These are phyloP conservation scores for Trichoderma gamsii DNA, from an alignment of 495 filamentous ascomycete genomes.

Conservation along the genomic window DNA sequence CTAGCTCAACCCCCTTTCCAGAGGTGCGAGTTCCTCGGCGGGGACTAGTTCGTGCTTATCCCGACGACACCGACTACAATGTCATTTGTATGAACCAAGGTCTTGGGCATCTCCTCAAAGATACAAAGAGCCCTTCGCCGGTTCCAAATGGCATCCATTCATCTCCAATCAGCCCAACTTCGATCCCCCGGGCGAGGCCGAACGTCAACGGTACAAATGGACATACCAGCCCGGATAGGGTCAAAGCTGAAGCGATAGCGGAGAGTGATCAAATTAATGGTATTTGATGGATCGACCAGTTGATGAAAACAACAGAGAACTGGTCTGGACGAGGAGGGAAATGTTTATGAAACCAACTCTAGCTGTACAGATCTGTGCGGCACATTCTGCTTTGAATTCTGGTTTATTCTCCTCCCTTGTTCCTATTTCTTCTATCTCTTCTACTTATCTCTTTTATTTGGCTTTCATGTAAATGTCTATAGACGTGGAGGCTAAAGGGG, in stretches of 20 bases:
- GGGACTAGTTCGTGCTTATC: conserved; percentile 36
- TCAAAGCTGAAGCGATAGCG: neutral
- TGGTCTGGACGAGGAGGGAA: neutral
- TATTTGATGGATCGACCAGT: conserved; percentile 4
- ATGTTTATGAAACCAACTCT: neutral
- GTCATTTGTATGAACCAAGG: conserved; percentile 43
- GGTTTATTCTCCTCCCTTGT: neutral
- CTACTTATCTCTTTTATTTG: neutral
- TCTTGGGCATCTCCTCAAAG: conserved; percentile 31
- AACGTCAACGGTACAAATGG: conserved; percentile 28
- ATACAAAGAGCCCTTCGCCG: conserved; percentile 21
- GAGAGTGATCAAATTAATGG: neutral
- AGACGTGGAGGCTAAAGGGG: neutral
- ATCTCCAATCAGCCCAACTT: conserved; percentile 24
- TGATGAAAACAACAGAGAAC: neutral
- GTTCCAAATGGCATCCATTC: conserved; percentile 33
- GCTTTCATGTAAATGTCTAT: conserved; percentile 12
- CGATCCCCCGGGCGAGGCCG: conserved; percentile 24
- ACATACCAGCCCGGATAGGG: neutral
- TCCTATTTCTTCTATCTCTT: neutral
- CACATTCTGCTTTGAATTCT: neutral
- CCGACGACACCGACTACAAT: conserved; percentile 42
- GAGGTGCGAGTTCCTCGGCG: conserved; percentile 41
- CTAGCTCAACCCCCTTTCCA: conserved; percentile 41
- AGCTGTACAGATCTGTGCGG: neutral